Conservation (phyloP, 768 basidiomycete genomes). For the Hypholoma sublateritium region DNA sequence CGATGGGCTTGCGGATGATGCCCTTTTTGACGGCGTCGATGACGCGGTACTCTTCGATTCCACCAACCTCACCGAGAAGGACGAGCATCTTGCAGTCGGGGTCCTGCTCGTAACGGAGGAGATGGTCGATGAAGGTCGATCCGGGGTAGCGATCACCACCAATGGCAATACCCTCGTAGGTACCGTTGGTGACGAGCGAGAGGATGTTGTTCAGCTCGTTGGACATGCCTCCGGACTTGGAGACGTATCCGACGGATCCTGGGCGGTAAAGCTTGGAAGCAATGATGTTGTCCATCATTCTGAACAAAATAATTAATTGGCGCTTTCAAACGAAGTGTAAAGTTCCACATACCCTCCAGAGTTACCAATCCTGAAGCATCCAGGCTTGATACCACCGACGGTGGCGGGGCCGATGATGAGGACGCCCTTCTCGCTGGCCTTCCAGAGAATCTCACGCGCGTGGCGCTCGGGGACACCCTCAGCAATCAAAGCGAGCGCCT, state of each 20-base stretch:
- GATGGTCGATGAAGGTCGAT: conserved; percentile 98
- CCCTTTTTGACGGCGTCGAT: conserved; percentile 96
- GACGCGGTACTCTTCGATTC: conserved; percentile 98
- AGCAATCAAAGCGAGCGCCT: conserved; percentile 87
- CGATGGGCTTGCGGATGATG: conserved; percentile 95
- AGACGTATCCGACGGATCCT: conserved; percentile 97
- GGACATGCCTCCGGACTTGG: conserved; percentile 99
- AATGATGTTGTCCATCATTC: conserved; percentile 99
- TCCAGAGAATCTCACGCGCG: conserved; percentile 92
- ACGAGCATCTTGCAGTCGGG: conserved; percentile 99
- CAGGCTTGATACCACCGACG: conserved; percentile 99
- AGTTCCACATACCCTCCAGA: conserved; percentile 76
- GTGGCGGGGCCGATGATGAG: conserved; percentile 95
- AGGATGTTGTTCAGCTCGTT: conserved; percentile 99
- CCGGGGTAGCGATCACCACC: conserved; percentile 99
- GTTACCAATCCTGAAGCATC: conserved; percentile 99
- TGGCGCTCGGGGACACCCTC: conserved; percentile 99
- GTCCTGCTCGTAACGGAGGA: conserved; percentile 95
- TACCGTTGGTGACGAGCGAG: conserved; percentile 93
- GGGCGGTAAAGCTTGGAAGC: conserved; percentile 97
- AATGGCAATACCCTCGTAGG: conserved; percentile 99
- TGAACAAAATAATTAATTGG: conserved; percentile 22
- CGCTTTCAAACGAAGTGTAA: not conserved
- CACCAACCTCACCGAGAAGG: conserved; percentile 97
- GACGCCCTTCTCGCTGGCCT: conserved; percentile 81